Evolutionary conservation across 2,329 filamentous ascomycete species (phyloP).

Genomic region (Aspergillus neotritici): DNA sequence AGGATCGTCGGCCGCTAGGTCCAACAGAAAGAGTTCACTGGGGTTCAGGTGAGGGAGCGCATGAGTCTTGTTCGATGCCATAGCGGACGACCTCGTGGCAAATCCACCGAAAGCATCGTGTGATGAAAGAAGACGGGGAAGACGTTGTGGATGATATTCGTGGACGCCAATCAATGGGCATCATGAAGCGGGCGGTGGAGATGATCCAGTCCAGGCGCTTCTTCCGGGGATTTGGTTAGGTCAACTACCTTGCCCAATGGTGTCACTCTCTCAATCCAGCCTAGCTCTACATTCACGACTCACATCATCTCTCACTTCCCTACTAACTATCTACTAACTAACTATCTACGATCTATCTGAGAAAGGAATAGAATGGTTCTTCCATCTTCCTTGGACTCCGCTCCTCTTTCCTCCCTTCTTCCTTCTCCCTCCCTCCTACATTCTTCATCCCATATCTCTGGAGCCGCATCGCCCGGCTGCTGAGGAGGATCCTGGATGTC

Average conservation of each 20-base stretch:
- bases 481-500: conserved; percentile 59
- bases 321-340: too few species aligned
- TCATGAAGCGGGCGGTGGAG: conserved; percentile 12
- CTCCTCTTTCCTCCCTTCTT: conserved; percentile 1
- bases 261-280: conserved; percentile 12
- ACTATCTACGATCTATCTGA: too few species aligned
- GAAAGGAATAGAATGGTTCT: too few species aligned
- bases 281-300: conserved; percentile 13
- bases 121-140: conserved; percentile 18
- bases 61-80: conserved; percentile 30
- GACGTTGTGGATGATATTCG: conserved; percentile 6
- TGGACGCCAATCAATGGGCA: too few species aligned
- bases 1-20: conserved; percentile 41
- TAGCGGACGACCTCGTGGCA: conserved; percentile 26
- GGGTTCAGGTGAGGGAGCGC: conserved; percentile 28
- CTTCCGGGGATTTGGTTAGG: conserved; percentile 11
- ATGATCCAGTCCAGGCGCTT: too few species aligned
- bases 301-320: conserved; percentile 11
- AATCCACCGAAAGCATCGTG: conserved; percentile 21
- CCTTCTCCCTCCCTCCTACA: conserved; percentile 17
- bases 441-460: conserved; percentile 11
- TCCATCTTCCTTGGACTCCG: too few species aligned
- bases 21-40: conserved; percentile 32
- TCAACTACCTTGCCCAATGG: too few species aligned
- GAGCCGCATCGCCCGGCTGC: conserved; percentile 24